These are phyloP conservation scores for Sordariomycetes sp. DNA, from an alignment of 2,329 filamentous ascomycete species.

Conservation along the genomic window DNA sequence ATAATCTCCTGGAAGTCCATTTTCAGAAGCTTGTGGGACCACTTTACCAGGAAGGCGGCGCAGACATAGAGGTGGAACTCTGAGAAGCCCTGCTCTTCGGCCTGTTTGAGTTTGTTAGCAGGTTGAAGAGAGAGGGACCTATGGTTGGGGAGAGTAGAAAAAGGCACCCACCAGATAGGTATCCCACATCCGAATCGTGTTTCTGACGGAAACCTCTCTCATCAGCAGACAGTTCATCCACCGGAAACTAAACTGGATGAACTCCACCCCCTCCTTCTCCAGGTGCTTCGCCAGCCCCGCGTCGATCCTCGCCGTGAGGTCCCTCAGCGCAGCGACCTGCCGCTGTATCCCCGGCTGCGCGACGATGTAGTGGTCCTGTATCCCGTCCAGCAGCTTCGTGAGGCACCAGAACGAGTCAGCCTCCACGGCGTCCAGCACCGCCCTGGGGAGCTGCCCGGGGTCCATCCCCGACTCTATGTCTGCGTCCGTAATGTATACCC, in stretches of 20 bases:
- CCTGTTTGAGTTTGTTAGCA: conserved; percentile 36
- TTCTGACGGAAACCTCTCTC: conserved; percentile 92
- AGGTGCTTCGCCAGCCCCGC: conserved; percentile 75
- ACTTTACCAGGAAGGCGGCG: conserved; percentile 94
- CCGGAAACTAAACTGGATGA: conserved; percentile 97
- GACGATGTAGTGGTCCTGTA: conserved; percentile 98
- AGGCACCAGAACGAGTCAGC: conserved; percentile 98
- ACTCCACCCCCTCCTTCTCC: conserved; percentile 85
- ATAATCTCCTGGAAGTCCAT: conserved; percentile 99
- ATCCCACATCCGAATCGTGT: conserved; percentile 99
- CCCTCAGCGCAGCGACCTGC: conserved; percentile 79
- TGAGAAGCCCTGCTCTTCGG: conserved; percentile 96
- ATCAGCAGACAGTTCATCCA: conserved; percentile 99
- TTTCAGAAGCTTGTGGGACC: conserved; percentile 86
- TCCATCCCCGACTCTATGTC: conserved; percentile 95
- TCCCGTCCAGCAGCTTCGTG: conserved; percentile 94
- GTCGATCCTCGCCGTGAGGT: conserved; percentile 87
- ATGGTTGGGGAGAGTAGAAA: not conserved
- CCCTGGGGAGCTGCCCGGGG: conserved; percentile 80
- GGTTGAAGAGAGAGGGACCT: not conserved
- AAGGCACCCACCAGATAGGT: conserved; percentile 73
- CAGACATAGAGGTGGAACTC: conserved; percentile 98
- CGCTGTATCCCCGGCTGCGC: conserved; percentile 94
- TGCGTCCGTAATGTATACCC: conserved; percentile 86
- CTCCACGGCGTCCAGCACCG: conserved; percentile 91